These are phyloP conservation scores for Coemansia sp. DNA, from an alignment of 192 early-diverging fungal species.

Conservation along the genomic window DNA sequence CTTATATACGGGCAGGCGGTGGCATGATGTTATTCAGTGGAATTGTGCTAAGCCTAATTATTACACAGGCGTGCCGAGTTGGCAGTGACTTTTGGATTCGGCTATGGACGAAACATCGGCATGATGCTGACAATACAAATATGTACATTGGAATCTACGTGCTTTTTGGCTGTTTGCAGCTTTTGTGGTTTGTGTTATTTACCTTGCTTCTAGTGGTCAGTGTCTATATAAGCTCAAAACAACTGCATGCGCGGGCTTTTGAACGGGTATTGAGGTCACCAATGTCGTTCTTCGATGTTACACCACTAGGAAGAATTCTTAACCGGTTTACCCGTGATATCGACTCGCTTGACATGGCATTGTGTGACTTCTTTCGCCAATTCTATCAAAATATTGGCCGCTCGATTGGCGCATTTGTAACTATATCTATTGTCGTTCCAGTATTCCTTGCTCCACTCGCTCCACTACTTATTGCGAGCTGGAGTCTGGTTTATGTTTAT, in stretches of 20 bases:
- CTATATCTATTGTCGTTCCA: slow-evolving; percentile 58
- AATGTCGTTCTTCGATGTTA: slow-evolving; percentile 74
- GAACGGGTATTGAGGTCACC: slow-evolving; percentile 65
- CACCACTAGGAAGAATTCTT: slow-evolving; percentile 71
- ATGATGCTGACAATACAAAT: slow-evolving; percentile 8
- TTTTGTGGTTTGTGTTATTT: slow-evolving; percentile 41
- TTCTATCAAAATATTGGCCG: slow-evolving; percentile 57
- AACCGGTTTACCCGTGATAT: slow-evolving; percentile 74
- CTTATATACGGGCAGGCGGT: slow-evolving; percentile 53
- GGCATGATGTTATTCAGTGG: slow-evolving; percentile 17
- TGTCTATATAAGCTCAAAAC: slow-evolving; percentile 51
- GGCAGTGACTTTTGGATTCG: slow-evolving; percentile 65
- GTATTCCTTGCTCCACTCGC: slow-evolving; percentile 70
- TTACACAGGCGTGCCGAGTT: slow-evolving; percentile 40
- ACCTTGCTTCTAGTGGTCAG: slow-evolving; percentile 19
- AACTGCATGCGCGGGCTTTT: slow-evolving; percentile 74
- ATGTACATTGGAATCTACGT: slow-evolving; percentile 70
- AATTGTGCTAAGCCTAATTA: slow-evolving; percentile 24
- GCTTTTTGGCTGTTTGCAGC: slow-evolving; percentile 63
- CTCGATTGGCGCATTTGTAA: slow-evolving; percentile 39
- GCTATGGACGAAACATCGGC: slow-evolving; percentile 56
- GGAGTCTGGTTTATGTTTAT: slow-evolving; percentile 72
- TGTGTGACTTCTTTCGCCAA: slow-evolving; percentile 65
- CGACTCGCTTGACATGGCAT: slow-evolving; percentile 58
- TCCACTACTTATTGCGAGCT: slow-evolving; percentile 76